Percentiles rank a stretch among this genome's conserved stretches.
Conservation (phyloP, 805 yeast genomes). For the Candida ficus region DNA sequence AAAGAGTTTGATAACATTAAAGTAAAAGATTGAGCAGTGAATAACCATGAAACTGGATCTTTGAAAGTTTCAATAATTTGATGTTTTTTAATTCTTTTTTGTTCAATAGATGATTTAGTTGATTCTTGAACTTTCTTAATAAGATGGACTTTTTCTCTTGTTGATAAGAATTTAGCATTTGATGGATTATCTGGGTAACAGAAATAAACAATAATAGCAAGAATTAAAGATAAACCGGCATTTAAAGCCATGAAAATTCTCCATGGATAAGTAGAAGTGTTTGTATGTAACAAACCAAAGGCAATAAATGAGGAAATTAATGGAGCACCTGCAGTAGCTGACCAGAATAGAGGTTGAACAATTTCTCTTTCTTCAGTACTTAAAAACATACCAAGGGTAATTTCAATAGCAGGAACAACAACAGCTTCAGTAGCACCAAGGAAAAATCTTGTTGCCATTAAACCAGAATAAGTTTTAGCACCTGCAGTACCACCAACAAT, state of each 20-base stretch:
- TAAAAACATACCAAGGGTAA: neutral
- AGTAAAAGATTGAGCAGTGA: slow-evolving; percentile 24
- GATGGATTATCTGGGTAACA: slow-evolving; percentile 47
- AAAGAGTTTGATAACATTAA: slow-evolving; percentile 41
- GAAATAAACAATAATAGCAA: slow-evolving; percentile 27
- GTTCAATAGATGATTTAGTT: slow-evolving; percentile 37
- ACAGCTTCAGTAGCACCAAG: slow-evolving; percentile 19
- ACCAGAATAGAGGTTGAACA: slow-evolving; percentile 38
- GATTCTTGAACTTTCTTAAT: slow-evolving; percentile 36
- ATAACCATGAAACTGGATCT: slow-evolving; percentile 38
- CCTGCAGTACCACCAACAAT: slow-evolving; percentile 1
- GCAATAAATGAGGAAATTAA: no score
- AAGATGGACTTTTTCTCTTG: slow-evolving; percentile 44
- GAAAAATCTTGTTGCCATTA: slow-evolving; percentile 14
- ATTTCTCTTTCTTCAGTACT: slow-evolving; percentile 10
- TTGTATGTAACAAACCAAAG: no score
- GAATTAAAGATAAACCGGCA: slow-evolving; percentile 41
- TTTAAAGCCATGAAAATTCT: slow-evolving; percentile 41
- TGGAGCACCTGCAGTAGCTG: slow-evolving; percentile 8
- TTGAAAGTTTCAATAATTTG: slow-evolving; percentile 40
- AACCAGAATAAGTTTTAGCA: slow-evolving; percentile 3
- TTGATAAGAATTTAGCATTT: slow-evolving; percentile 33
- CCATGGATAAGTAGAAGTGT: slow-evolving; percentile 37
- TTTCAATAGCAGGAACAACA: slow-evolving; percentile 30
- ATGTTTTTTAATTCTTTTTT: slow-evolving; percentile 36